Evolutionary conservation across 2,329 filamentous ascomycete species (phyloP).

Genomic region (Blastomyces silverae): DNA sequence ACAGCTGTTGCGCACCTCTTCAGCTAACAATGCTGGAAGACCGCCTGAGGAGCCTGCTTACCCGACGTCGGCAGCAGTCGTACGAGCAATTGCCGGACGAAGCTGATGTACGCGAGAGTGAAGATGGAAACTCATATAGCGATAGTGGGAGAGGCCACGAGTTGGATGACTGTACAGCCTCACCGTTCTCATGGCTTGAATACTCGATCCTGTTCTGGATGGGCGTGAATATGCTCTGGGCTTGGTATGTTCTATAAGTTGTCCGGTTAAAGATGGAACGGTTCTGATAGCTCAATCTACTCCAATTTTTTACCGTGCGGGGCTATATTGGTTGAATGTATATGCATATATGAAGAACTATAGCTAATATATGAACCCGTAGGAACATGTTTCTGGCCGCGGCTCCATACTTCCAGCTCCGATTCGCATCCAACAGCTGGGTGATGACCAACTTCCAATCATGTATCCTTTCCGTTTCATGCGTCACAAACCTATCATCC

Average conservation of each 20-base stretch:
- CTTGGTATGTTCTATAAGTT: constrained; percentile 58
- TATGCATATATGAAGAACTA: constrained; percentile 4
- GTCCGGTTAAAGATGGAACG: neutral
- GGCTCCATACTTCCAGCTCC: constrained; percentile 81
- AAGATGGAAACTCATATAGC: constrained; percentile 25
- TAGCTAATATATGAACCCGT: constrained; percentile 4
- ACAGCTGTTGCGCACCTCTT: neutral
- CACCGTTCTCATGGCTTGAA: constrained; percentile 70
- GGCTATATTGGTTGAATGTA: constrained; percentile 16
- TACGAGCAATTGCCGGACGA: constrained; percentile 30
- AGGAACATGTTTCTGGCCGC: constrained; percentile 99
- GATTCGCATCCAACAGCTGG: constrained; percentile 65
- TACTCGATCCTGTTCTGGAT: constrained; percentile 80
- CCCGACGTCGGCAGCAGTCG: constrained; percentile 27
- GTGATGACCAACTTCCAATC: constrained; percentile 81
- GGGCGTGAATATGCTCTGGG: constrained; percentile 93
- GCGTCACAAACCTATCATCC: constrained; percentile 68
- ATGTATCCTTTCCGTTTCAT: constrained; percentile 78
- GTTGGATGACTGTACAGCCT: neutral
- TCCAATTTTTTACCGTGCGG: neutral
- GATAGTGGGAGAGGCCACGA: constrained; percentile 2
- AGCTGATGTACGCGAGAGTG: constrained; percentile 27
- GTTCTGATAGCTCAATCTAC: neutral
- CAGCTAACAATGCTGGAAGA: constrained; percentile 28
- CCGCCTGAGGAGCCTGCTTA: constrained; percentile 32